Base-by-base conservation (phyloP, 2,329 filamentous ascomycete genomes). In the Penicillium psychrosexuale region DNA sequence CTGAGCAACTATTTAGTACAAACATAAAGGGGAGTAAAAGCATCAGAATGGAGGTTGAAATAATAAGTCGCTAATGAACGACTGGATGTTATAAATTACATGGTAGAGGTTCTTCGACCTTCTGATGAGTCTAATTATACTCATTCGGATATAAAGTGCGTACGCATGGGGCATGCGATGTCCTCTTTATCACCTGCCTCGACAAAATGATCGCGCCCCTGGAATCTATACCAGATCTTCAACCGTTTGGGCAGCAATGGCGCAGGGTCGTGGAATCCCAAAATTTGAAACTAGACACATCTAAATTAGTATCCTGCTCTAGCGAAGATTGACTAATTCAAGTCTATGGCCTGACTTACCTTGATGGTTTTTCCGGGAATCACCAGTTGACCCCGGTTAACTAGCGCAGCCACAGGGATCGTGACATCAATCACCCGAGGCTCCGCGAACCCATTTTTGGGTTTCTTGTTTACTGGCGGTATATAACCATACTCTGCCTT, bases 261-360 rank as follows among this genome's bases (percentile, higher is more conserved):
- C 6, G 73, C 73, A 19, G 75, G 75, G 45, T 78, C 75, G 51
- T 75, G 66, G 63, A 77, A 78, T 1, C 75, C 75, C 17, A 75
- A 57, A 19, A 77, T 71, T 59, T 76, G 67, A 54, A 71, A 73
- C 75, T 76, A 55, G 11, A 13, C 3, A 11, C 34, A 38, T 42
- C 28, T 11, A 17, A 49, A 44, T 73, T 48, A 70, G 65, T 57
- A 15, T 37, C 30, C 9, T 39, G n/a, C 6, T 19, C 27, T 8
- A 27, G 17, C 34, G 13, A 13, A 22, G 2, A 5, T 28, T 5
- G 9, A 28, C 13, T 1, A 11, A 45, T 33, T 4, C 2, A 13
- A 19, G 8, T 19, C 17, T 34, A 8, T 31, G 9, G 4, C 19
- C 12, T 40, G 28, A 55, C 66, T 60, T 51, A 75, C 74, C 64